Evolutionary conservation across 2,329 filamentous ascomycete species (phyloP), one percentile per base, ranked within the genome.

Genomic region (Microcyclospora tardicrescens): DNA sequence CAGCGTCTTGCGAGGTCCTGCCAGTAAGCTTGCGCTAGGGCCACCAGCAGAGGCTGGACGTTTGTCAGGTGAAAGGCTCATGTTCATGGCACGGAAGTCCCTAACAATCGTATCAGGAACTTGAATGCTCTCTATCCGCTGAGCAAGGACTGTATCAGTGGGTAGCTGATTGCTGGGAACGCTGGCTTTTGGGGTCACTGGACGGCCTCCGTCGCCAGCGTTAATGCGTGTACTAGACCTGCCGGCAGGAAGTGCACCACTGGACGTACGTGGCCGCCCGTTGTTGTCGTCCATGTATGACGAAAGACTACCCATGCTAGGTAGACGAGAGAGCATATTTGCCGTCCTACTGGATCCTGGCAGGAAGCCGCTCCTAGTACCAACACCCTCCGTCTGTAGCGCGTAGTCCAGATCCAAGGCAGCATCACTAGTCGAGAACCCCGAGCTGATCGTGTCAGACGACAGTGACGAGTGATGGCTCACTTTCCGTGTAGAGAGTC

Each of bases 221-320:
- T 52, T 36, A 29, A 46, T 37, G 5, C 61, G 63, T 31, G 73
- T 71, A 3, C 55, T 56, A 49, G 59, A 53, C 10, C 40, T 40
- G 37, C 35, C 43, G 12, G 38, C 41, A 10, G 47, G 35, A 2
- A 42, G 37, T 10, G 57, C 51, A 14, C 47, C 44, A 31, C 34
- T 47, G 14, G 52, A 40, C 2, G 47, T 35, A 24, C 19, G 19
- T 8, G 50, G 51, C 10, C 43, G 40, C 8, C 39, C 45, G 28
- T 47, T 47, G 19, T 37, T 41, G 28, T 49, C 40, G 24, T 43
- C 45, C 33, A 42, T 44, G 1, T 81, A 84, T 5, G 86, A 94
- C 2, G 78, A 81, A 64, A 94, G 85, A 58, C 89, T 95, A 15
- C 86, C 86, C 42, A 95, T 72, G 61, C 87, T 95, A 44, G 87